These are phyloP conservation scores for Excoecaria agallocha DNA, from an alignment of 345 rosid species.

Conservation along the genomic window DNA sequence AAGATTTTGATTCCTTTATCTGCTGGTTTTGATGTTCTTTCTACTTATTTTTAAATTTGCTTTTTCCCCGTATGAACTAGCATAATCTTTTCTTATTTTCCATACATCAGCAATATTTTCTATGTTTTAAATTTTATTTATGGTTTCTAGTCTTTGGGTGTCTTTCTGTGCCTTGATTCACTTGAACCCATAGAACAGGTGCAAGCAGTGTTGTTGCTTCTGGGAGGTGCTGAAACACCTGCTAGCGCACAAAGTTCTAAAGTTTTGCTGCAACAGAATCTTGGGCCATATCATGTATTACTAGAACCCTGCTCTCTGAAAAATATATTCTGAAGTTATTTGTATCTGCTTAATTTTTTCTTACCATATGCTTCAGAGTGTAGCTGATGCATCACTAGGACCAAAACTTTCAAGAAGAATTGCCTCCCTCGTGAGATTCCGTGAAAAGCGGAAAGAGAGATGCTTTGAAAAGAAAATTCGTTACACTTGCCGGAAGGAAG, in stretches of 20 bases:
- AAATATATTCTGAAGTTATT: not conserved
- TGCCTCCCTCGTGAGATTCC: slow-evolving; percentile 42
- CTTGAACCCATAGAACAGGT: slow-evolving; percentile 31
- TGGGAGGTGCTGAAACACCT: slow-evolving; percentile 34
- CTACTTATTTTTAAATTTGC: not conserved
- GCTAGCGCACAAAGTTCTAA: slow-evolving; percentile 29
- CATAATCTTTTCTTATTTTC: not conserved
- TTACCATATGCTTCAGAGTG: slow-evolving; percentile 28
- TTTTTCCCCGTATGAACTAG: not conserved
- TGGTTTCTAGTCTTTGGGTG: not conserved
- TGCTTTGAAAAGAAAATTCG: slow-evolving; percentile 47
- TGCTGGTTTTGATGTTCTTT: not conserved
- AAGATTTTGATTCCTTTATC: not conserved
- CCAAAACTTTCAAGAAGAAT: slow-evolving; percentile 42
- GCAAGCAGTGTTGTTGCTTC: slow-evolving; percentile 40
- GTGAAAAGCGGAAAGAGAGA: slow-evolving; percentile 48
- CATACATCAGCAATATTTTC: not conserved
- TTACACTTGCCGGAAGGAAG: slow-evolving; percentile 42
- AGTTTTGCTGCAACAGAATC: slow-evolving; percentile 29
- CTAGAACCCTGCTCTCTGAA: not conserved
- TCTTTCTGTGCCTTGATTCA: slow-evolving; percentile 12
- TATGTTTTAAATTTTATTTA: not conserved
- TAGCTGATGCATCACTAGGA: slow-evolving; percentile 31
- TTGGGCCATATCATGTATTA: slow-evolving; percentile 24
- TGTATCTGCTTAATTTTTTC: slow-evolving; percentile 11